phyloP scores from a whole-genome alignment of 192 early-diverging fungal genomes.

The Umbelopsis sp. region DNA sequence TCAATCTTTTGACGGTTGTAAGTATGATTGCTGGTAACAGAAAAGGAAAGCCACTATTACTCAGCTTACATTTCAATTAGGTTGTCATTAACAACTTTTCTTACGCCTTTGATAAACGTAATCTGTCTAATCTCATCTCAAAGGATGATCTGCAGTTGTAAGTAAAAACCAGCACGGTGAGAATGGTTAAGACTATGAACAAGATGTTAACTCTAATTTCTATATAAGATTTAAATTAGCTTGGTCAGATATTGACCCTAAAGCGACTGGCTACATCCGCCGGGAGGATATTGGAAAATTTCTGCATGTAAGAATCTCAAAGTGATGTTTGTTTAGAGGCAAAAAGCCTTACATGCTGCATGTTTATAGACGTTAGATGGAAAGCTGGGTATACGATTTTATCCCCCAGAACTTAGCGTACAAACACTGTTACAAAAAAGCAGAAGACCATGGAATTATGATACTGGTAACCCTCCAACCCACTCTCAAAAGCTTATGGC shows the following conservation, averaged over 20 bases:
- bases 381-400: constrained; percentile 25
- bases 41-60: too few species aligned
- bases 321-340: not conserved
- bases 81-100: constrained; percentile 38
- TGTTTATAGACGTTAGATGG: constrained; percentile 25
- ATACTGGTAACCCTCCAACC: not conserved
- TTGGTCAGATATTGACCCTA: constrained; percentile 27
- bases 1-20: constrained; percentile 35
- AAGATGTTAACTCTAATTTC: not conserved
- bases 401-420: constrained; percentile 17
- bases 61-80: not conserved
- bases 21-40: not conserved
- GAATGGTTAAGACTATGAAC: not conserved
- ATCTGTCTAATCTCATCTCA: constrained; percentile 26
- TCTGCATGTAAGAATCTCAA: constrained; percentile 18
- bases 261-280: constrained; percentile 29
- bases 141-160: constrained; percentile 25
- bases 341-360: not conserved
- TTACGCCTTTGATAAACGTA: constrained; percentile 33
- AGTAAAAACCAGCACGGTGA: not conserved
- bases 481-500: constrained; percentile 1
- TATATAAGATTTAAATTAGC: constrained; percentile 24
- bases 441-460: not conserved
- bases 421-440: constrained; percentile 19
- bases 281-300: constrained; percentile 26